Evolutionary conservation across 1,284 basidiomycete species (phyloP).

Genomic region (Filobasidium uniguttulatum): DNA sequence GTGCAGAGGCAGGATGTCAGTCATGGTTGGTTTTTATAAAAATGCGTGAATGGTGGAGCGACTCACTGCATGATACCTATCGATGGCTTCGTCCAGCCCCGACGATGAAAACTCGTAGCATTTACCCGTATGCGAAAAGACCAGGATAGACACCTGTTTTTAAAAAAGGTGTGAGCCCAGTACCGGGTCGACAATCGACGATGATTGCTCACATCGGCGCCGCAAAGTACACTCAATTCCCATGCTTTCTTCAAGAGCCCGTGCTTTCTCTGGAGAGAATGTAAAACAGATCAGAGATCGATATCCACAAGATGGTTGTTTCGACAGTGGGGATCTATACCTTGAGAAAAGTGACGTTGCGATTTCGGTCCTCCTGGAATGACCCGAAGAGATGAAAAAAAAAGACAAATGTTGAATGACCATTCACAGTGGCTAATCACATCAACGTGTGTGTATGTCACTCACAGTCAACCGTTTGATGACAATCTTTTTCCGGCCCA

Average conservation of each 20-base stretch:
- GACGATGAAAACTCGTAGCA: slow-evolving; percentile 34
- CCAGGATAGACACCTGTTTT: slow-evolving; percentile 31
- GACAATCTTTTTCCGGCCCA: slow-evolving; percentile 38
- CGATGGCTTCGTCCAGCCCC: slow-evolving; percentile 31
- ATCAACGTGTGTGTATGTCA: neutral
- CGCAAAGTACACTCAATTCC: slow-evolving; percentile 36
- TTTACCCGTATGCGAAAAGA: slow-evolving; percentile 33
- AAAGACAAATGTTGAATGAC: neutral
- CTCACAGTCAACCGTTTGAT: slow-evolving; percentile 34
- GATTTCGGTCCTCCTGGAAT: slow-evolving; percentile 34
- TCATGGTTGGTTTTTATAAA: neutral
- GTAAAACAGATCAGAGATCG: neutral
- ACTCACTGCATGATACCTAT: slow-evolving; percentile 32
- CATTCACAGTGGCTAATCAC: neutral
- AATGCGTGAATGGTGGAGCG: neutral
- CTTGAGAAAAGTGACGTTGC: slow-evolving; percentile 36
- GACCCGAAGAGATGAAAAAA: neutral
- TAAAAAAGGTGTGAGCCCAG: neutral
- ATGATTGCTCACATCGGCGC: slow-evolving; percentile 24
- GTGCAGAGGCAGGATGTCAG: neutral
- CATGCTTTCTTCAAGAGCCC: slow-evolving; percentile 39
- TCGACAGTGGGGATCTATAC: slow-evolving; percentile 12
- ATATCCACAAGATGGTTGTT: neutral
- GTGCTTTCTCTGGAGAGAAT: slow-evolving; percentile 29
- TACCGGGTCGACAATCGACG: too few relatives aligned